Evolutionary conservation across 2,329 filamentous ascomycete species (phyloP), one percentile per base, ranked within the genome.

Genomic region (Fusarium falciforme): DNA sequence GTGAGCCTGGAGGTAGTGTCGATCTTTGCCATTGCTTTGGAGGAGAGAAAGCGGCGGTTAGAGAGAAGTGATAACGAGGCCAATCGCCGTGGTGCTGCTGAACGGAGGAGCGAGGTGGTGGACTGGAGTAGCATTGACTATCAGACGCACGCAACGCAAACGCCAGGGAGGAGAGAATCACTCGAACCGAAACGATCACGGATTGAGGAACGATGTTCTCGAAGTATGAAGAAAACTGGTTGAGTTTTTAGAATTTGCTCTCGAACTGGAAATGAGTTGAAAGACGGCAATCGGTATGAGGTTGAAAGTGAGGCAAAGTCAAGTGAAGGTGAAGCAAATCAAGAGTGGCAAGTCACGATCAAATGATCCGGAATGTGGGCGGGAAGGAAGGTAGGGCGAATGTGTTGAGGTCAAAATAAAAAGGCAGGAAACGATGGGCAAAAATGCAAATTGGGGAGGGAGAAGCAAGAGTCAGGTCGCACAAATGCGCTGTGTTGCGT

Each of bases 1-100:
- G 90, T 84, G 74, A 99, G 90, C 79, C 94, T 93, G 72, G 90
- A 87, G 64, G 91, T 91, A 38, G 95, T 98, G 83, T 96, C 87
- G 76, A 97, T 92, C 65, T 79, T 82, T 40, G 74, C 73, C 80
- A 82, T 83, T n/a, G 75, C 68, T 69, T 70, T 61, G 44, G 70
- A 61, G 65, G 78, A 78, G 25, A 68, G n/a, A 44, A 69, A 71
- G 29, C 70, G 72, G 25, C 66, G 72, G n/a, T 66, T 64, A 40
- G 66, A 49, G 47, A 64, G 20, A n/a, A 49, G 42, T 31, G 73
- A 68, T 52, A 63, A 52, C 16, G 63, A 36, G 49, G 61, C 61
- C 58, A 64, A 61, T 66, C 52, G 73, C 61, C 71, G 71, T 62
- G 74, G 71, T 65, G 66, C 66, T 60, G 68, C 49, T 47, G 66